Evolutionary conservation across 2,329 filamentous ascomycete genomes (phyloP).

Genomic region (Pseudogymnoascus sp.): DNA sequence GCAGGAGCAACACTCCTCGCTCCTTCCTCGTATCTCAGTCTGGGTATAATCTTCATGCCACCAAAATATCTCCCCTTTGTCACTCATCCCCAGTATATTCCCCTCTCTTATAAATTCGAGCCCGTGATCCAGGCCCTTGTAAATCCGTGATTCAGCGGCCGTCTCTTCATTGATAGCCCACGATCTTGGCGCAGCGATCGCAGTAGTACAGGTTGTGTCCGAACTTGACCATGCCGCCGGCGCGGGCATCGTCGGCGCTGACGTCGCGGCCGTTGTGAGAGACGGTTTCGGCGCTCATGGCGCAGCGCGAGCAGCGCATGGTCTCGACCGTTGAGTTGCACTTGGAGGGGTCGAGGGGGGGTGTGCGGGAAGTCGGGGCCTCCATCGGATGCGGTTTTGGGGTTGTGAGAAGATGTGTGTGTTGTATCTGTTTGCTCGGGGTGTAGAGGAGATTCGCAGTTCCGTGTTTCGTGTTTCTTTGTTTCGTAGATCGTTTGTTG

Average conservation of each 20-base stretch:
- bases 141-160: neutral
- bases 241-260: conserved; percentile 46
- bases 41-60: neutral
- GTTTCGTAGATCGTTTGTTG: neutral
- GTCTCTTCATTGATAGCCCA: conserved; percentile 49
- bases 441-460: neutral
- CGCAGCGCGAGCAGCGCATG: conserved; percentile 55
- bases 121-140: neutral
- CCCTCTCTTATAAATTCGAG: neutral
- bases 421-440: neutral
- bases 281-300: conserved; percentile 51
- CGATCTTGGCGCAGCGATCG: conserved; percentile 53
- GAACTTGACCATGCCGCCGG: conserved; percentile 56
- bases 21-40: neutral
- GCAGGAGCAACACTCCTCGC: neutral
- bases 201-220: conserved; percentile 61
- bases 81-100: neutral
- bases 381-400: neutral
- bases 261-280: conserved; percentile 26
- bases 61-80: neutral
- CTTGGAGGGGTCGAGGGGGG: neutral
- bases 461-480: neutral
- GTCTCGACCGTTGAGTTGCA: conserved; percentile 39
- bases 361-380: neutral
- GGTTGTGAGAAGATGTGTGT: neutral